Base-by-base conservation (phyloP, 495 filamentous ascomycete species). In the Penicillium manginii region DNA sequence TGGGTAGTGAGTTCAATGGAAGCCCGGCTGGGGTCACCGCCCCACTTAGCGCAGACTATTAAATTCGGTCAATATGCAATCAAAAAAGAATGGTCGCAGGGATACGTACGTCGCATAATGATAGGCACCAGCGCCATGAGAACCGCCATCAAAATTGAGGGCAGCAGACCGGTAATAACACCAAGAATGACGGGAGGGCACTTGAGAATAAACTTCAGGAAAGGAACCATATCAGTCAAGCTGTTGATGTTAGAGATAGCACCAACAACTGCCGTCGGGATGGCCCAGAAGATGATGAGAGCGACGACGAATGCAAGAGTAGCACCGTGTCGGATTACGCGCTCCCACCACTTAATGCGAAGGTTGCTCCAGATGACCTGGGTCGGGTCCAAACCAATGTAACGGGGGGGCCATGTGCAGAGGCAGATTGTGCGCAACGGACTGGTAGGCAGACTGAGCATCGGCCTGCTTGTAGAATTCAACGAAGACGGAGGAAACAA, bases 381-480 rank as follows among this genome's bases (percentile, higher is more conserved):
- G 49, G 75, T 81, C 1, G 94, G 94, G 29, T 86, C 87, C 49
- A 98, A 72, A 40, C 94, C 94, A 58, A 96, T 92, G 67, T 88
- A 92, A 39, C 91, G 87, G 46, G 92, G 92, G 92, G n/a, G 90
- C 78, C 92, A 97, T 97, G 70, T 94, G 93, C 51, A 97, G 79
- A 46, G 90, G 89, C 64, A 91, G 86, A 72, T 97, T 91, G 72
- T 97, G 92, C 14, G 91, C 86, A 29, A 98, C 83, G 17, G 76
- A 77, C 70, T 97, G 92, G 73, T 81, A 91, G 29, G 94, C 93
- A 43, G 84, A 77, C 70, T 98, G 94, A 19, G 94, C 94, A 59
- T 93, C 89, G 50, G 84, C 78, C 66, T 96, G 91, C 22, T 79
- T 79, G 52, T 81, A 81, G 72, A 96, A 98, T 70, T 98, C 93